A percentile compares a stretch with the other conserved stretches of the same genome.
Conservation (phyloP, 177 flowering plant genomes). For the Vitis hybrid region DNA sequence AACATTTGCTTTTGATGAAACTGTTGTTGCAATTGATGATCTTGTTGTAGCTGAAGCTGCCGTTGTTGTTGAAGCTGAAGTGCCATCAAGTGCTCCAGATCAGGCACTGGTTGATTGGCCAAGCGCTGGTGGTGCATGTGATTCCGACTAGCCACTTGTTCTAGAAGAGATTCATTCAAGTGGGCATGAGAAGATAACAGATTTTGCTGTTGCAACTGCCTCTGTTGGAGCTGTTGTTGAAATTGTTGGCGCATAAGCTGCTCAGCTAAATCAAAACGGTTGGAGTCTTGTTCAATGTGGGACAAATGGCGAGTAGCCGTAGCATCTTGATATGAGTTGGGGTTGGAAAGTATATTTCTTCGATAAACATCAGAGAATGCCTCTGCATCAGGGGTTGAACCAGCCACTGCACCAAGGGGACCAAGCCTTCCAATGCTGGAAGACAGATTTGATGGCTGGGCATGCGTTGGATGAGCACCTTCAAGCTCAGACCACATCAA, state of each 20-base stretch:
- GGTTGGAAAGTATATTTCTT: conserved; percentile 32
- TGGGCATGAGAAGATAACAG: conserved; percentile 32
- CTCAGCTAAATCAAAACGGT: conserved; percentile 49
- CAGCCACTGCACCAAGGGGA: conserved; percentile 35
- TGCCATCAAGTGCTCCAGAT: conserved; percentile 56
- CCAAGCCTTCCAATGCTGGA: conserved; percentile 41
- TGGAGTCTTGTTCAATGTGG: conserved; percentile 50
- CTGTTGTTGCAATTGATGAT: conserved; percentile 46
- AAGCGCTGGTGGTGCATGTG: conserved; percentile 44
- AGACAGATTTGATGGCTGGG: conserved; percentile 39
- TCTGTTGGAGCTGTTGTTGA: conserved; percentile 50
- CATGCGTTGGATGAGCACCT: conserved; percentile 36
- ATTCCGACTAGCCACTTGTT: conserved; percentile 43
- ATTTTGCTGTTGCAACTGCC: conserved; percentile 48
- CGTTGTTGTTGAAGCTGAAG: conserved; percentile 57
- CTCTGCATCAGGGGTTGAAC: conserved; percentile 39
- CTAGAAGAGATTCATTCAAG: conserved; percentile 46
- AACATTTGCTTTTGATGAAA: conserved; percentile 53
- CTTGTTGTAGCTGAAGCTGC: conserved; percentile 44
- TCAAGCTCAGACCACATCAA: conserved; percentile 84
- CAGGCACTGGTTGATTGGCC: conserved; percentile 37
- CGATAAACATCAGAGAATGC: conserved; percentile 56
- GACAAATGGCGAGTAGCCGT: conserved; percentile 43
- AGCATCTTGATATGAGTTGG: conserved; percentile 41
- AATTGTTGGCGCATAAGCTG: conserved; percentile 55